A percentile compares a stretch with the other conserved stretches of the same genome.
Conservation (phyloP, 805 yeast genomes). For the Wickerhamiella siamensis region DNA sequence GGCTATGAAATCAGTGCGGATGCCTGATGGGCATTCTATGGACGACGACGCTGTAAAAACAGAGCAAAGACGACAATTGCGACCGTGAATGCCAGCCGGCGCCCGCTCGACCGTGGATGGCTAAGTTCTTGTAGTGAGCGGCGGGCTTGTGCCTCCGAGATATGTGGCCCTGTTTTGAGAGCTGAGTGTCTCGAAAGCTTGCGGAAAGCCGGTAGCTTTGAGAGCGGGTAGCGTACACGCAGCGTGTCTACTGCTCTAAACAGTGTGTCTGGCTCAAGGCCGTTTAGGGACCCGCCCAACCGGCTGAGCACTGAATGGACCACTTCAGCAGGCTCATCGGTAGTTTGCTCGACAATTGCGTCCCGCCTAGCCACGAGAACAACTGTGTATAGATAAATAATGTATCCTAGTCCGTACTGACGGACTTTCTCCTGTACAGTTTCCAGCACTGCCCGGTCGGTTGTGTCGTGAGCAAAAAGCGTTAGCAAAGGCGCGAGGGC, state of each 20-base stretch:
- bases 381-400: slow-evolving; percentile 45
- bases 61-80: slow-evolving; percentile 9
- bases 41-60: background rate
- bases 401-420: slow-evolving; percentile 37
- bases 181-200: slow-evolving; percentile 24
- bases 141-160: background rate
- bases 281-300: slow-evolving; percentile 14
- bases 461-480: slow-evolving; percentile 57
- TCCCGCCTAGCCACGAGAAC: slow-evolving; percentile 21
- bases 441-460: slow-evolving; percentile 35
- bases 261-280: slow-evolving; percentile 10
- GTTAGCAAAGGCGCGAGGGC: slow-evolving; percentile 70
- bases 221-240: slow-evolving; percentile 14
- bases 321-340: slow-evolving; percentile 27
- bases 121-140: background rate
- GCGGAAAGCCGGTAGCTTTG: slow-evolving; percentile 14
- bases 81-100: slow-evolving; percentile 3
- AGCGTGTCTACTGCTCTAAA: slow-evolving; percentile 13
- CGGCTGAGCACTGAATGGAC: slow-evolving; percentile 30
- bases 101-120: background rate
- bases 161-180: slow-evolving; percentile 18
- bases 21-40: background rate
- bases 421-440: slow-evolving; percentile 58
- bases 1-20: slow-evolving; percentile 42
- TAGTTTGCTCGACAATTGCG: slow-evolving; percentile 24